phyloP scores from a whole-genome alignment of 2,329 filamentous ascomycete genomes.

The Cyanodermella asteris region DNA sequence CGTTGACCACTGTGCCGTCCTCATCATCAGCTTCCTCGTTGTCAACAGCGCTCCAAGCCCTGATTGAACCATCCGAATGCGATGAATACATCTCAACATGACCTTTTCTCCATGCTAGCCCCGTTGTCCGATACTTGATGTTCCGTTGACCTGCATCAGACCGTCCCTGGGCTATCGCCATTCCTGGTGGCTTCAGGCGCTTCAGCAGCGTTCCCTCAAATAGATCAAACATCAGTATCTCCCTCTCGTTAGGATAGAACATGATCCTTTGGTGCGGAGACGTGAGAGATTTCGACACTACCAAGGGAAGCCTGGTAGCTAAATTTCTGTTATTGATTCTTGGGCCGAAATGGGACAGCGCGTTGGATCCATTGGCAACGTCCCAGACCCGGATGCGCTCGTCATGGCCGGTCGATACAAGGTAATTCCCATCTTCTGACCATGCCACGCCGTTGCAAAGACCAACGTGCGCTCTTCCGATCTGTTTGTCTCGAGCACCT shows the following conservation, averaged over 20 bases:
- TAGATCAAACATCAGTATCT: conserved; percentile 62
- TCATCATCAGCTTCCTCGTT: conserved; percentile 14
- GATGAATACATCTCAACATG: conserved; percentile 57
- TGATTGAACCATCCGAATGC: conserved; percentile 66
- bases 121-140: conserved; percentile 44
- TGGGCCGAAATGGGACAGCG: conserved; percentile 70
- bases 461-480: conserved; percentile 43
- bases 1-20: conserved; percentile 23
- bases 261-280: conserved; percentile 40
- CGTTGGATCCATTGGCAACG: conserved; percentile 59
- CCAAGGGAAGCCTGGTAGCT: conserved; percentile 37
- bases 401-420: conserved; percentile 69
- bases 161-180: conserved; percentile 19
- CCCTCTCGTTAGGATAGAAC: conserved; percentile 60
- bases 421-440: conserved; percentile 55
- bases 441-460: conserved; percentile 70
- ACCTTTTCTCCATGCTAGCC: conserved; percentile 53
- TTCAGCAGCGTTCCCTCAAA: conserved; percentile 54
- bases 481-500: conserved; percentile 14
- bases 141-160: conserved; percentile 19
- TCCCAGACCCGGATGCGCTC: conserved; percentile 75
- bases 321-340: conserved; percentile 52
- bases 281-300: conserved; percentile 38
- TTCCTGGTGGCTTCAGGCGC: conserved; percentile 43
- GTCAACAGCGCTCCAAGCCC: conserved; percentile 41